Evolutionary conservation across 495 filamentous ascomycete genomes (phyloP), one percentile per base, ranked within the genome.

Genomic region (Hypomontagnella submonticulosa): DNA sequence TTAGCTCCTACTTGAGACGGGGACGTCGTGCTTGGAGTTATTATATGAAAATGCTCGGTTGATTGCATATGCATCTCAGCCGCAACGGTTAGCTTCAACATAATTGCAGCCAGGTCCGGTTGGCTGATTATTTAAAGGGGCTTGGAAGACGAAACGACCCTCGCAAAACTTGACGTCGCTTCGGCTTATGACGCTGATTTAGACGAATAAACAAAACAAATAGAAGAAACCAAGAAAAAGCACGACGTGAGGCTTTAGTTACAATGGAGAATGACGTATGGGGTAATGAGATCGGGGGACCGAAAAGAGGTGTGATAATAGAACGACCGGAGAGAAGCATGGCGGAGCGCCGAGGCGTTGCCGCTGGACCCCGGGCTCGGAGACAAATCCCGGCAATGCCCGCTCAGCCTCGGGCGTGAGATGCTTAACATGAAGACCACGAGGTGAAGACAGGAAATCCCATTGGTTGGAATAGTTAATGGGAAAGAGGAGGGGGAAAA

Each of bases 361-460:
- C 59, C 54, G 23, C 37, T 43, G 30, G 18, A 36, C 42, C 58
- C 65, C 47, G 65, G 64, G 19, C 34, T 61, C 64, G 57, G 64
- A 57, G 63, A 43, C 6, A 50, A 1, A 58, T 30, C 54, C 46
- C 61, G 47, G 52, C 38, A 30, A 30, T 52, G n/a, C n/a, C 55
- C 58, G 52, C 47, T 63, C 59, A 68, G 65, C 58, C 58, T 54
- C 47, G 65, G 43, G 54, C 46, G 58, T 57, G 52, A 47, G 53
- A 66, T 49, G 56, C 61, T 46, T 19, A 66, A n/a, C n/a, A n/a
- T n/a, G n/a, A n/a, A 44, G 61, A 33, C 49, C 66, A 70, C 66
- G 61, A 57, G 66, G 66, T 61, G 49, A 49, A 57, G 46, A 50
- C 44, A 38, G n/a, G 27, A 33, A 30, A 4, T 57, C 10, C 52